A percentile compares a stretch with the other conserved stretches of the same genome.
These are phyloP conservation scores for Pythium phragmiticola DNA, from an alignment of 352 stramenopile species.

Conservation along the genomic window DNA sequence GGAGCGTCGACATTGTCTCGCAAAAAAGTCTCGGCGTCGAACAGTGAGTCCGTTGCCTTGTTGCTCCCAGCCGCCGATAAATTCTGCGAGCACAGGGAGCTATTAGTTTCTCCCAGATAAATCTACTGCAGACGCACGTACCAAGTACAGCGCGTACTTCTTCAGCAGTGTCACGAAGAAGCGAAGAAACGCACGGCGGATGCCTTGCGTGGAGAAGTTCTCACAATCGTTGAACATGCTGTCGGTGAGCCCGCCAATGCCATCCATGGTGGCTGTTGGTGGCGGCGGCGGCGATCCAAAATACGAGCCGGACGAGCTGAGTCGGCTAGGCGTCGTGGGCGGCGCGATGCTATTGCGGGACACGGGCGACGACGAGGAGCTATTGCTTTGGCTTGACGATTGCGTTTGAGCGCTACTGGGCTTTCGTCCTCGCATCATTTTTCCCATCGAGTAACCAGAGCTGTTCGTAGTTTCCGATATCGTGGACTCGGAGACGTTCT, in stretches of 20 bases:
- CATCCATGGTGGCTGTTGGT: slow-evolving; percentile 28
- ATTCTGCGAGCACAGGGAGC: neutral
- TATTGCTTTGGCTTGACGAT: slow-evolving; percentile 23
- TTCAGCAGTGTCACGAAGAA: slow-evolving; percentile 83
- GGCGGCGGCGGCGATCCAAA: slow-evolving; percentile 20
- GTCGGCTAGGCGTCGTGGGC: slow-evolving; percentile 27
- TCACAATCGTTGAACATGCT: slow-evolving; percentile 70
- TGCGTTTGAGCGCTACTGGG: slow-evolving; percentile 42
- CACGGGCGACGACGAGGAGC: slow-evolving; percentile 27
- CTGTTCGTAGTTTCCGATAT: slow-evolving; percentile 45
- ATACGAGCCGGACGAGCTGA: slow-evolving; percentile 31
- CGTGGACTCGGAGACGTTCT: slow-evolving; percentile 54
- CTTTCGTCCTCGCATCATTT: slow-evolving; percentile 60
- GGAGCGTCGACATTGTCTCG: slow-evolving; percentile 63
- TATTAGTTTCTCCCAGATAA: neutral
- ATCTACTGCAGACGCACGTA: slow-evolving; percentile 24
- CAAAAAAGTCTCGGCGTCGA: slow-evolving; percentile 65
- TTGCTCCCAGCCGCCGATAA: slow-evolving; percentile 26
- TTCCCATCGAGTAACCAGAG: slow-evolving; percentile 66
- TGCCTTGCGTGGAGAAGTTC: slow-evolving; percentile 60
- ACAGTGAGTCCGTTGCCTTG: slow-evolving; percentile 40
- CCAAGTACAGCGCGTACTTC: slow-evolving; percentile 77
- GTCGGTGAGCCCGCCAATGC: slow-evolving; percentile 48
- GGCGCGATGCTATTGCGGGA: slow-evolving; percentile 19
- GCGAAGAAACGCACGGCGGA: slow-evolving; percentile 73